These are phyloP conservation scores for Paramecium primaurelia DNA, from an alignment of 73 alveolate species.

Conservation along the genomic window DNA sequence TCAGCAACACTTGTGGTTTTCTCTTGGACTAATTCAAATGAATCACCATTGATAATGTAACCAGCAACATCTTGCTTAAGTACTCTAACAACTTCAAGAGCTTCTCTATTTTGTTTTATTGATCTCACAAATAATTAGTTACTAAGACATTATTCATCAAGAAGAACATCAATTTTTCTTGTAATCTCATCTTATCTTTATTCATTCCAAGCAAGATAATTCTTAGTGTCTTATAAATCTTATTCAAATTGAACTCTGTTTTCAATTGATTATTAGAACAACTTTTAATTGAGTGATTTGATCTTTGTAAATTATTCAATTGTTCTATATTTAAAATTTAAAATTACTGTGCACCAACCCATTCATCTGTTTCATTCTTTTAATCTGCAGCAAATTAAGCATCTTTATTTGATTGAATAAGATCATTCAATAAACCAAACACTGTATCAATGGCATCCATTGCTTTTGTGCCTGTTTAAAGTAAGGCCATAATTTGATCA, in stretches of 20 bases:
- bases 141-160: background rate
- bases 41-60: constrained; percentile 5
- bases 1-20: constrained; percentile 9
- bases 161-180: constrained; percentile 4
- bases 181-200: constrained; percentile 7
- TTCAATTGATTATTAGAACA: background rate
- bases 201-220: constrained; percentile 39
- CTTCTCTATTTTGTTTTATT: background rate
- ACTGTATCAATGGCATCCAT: constrained; percentile 34
- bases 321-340: background rate
- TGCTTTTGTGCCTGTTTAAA: constrained; percentile 24
- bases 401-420: background rate
- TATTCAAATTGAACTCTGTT: constrained; percentile 2
- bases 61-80: constrained; percentile 25
- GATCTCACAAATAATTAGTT: constrained; percentile 26
- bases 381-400: constrained; percentile 35
- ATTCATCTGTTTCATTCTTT: constrained; percentile 41
- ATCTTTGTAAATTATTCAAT: background rate
- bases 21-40: constrained; percentile 8
- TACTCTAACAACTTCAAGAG: constrained; percentile 1
- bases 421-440: constrained; percentile 6
- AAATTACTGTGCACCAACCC: background rate
- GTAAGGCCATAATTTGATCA: constrained; percentile 4
- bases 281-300: constrained; percentile 8
- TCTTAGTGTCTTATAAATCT: background rate